Evolutionary conservation across 768 basidiomycete genomes (phyloP).

Genomic region (Tephrocybe rancida): DNA sequence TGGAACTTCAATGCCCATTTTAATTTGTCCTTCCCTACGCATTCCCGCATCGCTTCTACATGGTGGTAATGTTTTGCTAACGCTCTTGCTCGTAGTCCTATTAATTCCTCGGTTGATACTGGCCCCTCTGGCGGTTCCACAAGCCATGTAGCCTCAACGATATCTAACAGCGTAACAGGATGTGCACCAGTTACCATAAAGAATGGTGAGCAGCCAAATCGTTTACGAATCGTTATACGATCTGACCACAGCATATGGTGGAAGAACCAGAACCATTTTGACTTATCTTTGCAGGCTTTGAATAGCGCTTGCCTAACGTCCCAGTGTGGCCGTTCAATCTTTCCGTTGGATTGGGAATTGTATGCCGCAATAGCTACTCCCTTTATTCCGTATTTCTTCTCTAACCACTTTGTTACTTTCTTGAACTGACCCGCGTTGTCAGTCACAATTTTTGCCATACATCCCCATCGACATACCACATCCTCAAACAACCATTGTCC

Average conservation of each 20-base stretch:
- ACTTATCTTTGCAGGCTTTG: slow-evolving; percentile 30
- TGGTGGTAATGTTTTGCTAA: not conserved
- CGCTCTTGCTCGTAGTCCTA: slow-evolving; percentile 4
- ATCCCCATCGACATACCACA: slow-evolving; percentile 39
- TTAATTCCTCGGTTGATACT: not conserved
- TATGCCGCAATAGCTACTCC: slow-evolving; percentile 44
- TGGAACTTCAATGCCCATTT: slow-evolving; percentile 17
- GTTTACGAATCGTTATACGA: slow-evolving; percentile 27
- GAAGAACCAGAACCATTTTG: slow-evolving; percentile 29
- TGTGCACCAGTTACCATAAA: slow-evolving; percentile 33
- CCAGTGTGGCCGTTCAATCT: slow-evolving; percentile 31
- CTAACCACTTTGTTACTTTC: slow-evolving; percentile 6
- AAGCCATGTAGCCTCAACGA: slow-evolving; percentile 15
- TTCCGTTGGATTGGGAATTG: slow-evolving; percentile 42
- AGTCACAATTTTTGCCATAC: slow-evolving; percentile 25
- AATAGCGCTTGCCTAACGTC: slow-evolving; percentile 26
- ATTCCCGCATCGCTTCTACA: not conserved
- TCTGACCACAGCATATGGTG: slow-evolving; percentile 34
- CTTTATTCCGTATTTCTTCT: slow-evolving; percentile 29
- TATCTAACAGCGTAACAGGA: slow-evolving; percentile 32
- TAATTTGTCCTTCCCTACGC: not conserved
- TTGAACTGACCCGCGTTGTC: not conserved
- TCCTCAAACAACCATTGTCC: slow-evolving; percentile 28
- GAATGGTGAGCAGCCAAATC: slow-evolving; percentile 35
- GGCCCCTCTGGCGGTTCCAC: not conserved